These are phyloP conservation scores for Microcos paniculata DNA, from an alignment of 345 rosid species.

Conservation along the genomic window DNA sequence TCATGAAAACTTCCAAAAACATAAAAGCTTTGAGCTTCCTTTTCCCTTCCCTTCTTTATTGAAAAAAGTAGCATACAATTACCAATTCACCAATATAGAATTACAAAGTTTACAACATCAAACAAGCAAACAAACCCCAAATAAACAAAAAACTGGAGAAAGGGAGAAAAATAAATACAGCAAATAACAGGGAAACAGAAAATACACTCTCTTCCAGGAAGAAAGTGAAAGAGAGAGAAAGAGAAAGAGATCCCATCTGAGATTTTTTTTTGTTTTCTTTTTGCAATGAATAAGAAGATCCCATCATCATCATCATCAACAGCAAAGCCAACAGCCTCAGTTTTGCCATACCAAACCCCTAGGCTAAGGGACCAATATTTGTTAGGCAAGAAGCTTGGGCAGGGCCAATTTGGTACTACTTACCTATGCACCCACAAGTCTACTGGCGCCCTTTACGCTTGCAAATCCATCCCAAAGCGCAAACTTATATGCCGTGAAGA, in stretches of 20 bases:
- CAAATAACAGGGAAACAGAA: not conserved
- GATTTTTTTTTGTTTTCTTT: not conserved
- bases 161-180: too few species aligned
- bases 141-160: not conserved
- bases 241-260: conserved; percentile 12
- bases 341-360: conserved; percentile 86
- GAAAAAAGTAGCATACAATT: too few species aligned
- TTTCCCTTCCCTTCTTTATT: too few species aligned
- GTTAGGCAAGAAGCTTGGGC: conserved; percentile 86
- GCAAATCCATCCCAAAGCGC: conserved; percentile 93
- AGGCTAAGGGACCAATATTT: conserved; percentile 74
- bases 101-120: too few species aligned
- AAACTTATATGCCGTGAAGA: conserved; percentile 91
- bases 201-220: not conserved
- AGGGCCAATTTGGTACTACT: conserved; percentile 94
- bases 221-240: not conserved
- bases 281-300: conserved; percentile 20
- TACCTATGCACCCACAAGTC: conserved; percentile 72
- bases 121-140: not conserved
- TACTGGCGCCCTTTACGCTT: conserved; percentile 52
- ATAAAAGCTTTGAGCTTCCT: not conserved
- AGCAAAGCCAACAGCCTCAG: conserved; percentile 46
- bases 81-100: too few species aligned
- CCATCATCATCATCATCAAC: conserved; percentile 18
- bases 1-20: not conserved